phyloP scores from a whole-genome alignment of 768 basidiomycete genomes.

The Pulveroboletus sp. region DNA sequence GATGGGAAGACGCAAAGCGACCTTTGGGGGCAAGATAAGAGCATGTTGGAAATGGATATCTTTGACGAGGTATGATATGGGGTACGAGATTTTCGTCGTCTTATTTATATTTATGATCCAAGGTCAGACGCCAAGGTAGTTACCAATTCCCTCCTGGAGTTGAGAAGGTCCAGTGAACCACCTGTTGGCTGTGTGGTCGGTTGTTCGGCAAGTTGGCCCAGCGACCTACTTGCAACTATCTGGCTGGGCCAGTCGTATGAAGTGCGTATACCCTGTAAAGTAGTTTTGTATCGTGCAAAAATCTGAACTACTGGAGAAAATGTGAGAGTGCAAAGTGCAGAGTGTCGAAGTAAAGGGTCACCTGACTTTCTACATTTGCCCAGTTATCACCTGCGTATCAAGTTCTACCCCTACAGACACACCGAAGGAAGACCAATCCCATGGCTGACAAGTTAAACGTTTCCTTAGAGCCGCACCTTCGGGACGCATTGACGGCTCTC shows the following conservation, averaged over 20 bases:
- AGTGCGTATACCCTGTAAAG: too few relatives aligned
- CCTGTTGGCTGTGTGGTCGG: not conserved
- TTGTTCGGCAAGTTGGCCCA: not conserved
- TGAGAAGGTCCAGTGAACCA: conserved; percentile 38
- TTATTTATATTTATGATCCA: conserved; percentile 9
- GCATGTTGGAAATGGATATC: conserved; percentile 72
- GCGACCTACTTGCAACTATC: not conserved
- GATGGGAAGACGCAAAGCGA: conserved; percentile 71
- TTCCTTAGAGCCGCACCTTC: conserved; percentile 65
- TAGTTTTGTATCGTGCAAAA: not conserved
- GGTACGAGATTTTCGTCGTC: not conserved
- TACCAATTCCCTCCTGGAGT: conserved; percentile 61
- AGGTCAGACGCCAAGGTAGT: conserved; percentile 66
- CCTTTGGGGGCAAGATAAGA: conserved; percentile 76
- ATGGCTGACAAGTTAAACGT: conserved; percentile 41
- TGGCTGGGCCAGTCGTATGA: not conserved
- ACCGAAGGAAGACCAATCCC: not conserved
- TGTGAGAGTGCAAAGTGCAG: not conserved
- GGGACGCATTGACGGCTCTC: conserved; percentile 44
- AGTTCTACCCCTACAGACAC: not conserved
- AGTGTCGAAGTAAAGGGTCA: too few relatives aligned
- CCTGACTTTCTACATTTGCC: too few relatives aligned
- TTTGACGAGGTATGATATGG: conserved; percentile 67
- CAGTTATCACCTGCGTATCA: not conserved
- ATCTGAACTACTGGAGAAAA: not conserved